phyloP scores from a whole-genome alignment of 768 basidiomycete species.

The Tricholoma bakamatsutake region DNA sequence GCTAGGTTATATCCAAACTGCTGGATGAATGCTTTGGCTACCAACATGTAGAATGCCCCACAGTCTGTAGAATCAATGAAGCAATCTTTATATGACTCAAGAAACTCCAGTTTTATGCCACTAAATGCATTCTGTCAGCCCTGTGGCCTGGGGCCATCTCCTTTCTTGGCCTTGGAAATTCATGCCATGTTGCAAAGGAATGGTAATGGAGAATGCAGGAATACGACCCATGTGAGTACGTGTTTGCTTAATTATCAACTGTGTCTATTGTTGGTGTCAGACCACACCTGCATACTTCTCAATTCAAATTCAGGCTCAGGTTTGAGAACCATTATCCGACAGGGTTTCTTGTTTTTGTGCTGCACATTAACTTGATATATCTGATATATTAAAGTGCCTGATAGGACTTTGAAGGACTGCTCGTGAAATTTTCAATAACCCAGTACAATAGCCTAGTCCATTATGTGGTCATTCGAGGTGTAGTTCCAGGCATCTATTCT shows the following conservation, averaged over 20 bases:
- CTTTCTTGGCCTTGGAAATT: neutral
- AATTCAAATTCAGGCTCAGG: neutral
- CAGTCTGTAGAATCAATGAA: neutral
- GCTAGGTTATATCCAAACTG: neutral
- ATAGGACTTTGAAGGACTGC: neutral
- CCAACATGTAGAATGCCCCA: neutral
- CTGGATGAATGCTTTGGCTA: neutral
- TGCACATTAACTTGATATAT: neutral
- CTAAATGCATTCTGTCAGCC: neutral
- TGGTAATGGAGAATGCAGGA: neutral
- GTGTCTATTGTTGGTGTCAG: neutral
- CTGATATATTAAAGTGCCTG: neutral
- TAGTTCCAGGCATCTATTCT: too few relatives aligned
- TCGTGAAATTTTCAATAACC: too few relatives aligned
- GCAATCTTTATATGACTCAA: neutral
- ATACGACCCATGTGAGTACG: neutral
- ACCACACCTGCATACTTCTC: neutral
- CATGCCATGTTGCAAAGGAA: neutral
- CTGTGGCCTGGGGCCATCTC: neutral
- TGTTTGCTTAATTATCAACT: neutral
- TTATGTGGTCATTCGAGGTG: too few relatives aligned
- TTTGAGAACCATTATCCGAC: neutral
- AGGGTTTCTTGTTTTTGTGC: neutral
- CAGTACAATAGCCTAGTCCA: too few relatives aligned
- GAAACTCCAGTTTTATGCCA: neutral